phyloP scores from a whole-genome alignment of 345 rosid genomes.

The Salix caprea region DNA sequence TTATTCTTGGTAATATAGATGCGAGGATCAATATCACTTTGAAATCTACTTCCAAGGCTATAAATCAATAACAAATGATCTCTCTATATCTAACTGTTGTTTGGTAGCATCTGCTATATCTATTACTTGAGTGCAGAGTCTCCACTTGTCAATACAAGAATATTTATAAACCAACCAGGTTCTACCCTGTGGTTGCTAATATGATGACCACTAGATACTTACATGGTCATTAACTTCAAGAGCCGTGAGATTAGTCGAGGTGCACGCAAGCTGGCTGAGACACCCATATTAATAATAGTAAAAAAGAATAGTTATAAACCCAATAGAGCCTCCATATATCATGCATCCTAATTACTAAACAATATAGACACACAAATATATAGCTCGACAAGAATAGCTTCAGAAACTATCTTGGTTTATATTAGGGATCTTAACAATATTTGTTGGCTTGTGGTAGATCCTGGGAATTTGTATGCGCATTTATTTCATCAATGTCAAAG shows the following conservation, averaged over 20 bases:
- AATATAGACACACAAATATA: not conserved
- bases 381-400: not conserved
- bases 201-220: too few species aligned
- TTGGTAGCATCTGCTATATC: not conserved
- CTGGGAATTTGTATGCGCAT: not conserved
- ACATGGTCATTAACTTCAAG: too few species aligned
- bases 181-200: too few species aligned
- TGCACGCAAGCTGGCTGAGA: too few species aligned
- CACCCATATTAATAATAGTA: too few species aligned
- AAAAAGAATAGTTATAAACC: too few species aligned
- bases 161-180: too few species aligned
- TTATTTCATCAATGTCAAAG: not conserved
- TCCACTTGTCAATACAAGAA: not conserved
- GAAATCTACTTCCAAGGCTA: slow-evolving; percentile 3
- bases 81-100: not conserved
- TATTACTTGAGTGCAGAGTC: not conserved
- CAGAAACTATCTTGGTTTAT: not conserved
- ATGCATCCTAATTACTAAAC: too few species aligned
- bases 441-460: not conserved
- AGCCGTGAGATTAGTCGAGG: too few species aligned
- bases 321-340: too few species aligned
- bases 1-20: not conserved
- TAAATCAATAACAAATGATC: too few species aligned
- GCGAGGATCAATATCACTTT: not conserved
- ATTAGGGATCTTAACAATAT: not conserved